Conservation (phyloP, 495 filamentous ascomycete species). For the Lichina pygmaea region DNA sequence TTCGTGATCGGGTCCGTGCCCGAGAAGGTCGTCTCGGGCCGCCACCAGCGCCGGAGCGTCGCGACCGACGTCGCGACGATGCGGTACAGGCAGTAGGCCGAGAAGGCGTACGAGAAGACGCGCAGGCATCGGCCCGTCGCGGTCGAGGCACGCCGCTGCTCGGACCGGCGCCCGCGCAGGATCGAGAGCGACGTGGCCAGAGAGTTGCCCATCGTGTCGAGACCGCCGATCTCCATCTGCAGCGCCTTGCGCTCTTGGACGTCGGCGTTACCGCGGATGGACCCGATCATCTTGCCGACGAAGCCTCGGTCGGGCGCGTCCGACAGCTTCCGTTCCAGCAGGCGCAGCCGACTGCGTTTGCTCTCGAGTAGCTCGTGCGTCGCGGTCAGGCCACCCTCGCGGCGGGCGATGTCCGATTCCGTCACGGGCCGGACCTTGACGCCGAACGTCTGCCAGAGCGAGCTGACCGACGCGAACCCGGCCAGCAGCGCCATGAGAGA, state of each 20-base stretch:
- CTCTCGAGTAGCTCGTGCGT: conserved; percentile 45
- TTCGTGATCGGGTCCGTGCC: conserved; percentile 53
- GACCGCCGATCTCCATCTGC: conserved; percentile 47
- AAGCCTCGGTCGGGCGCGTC: conserved; percentile 26
- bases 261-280: conserved; percentile 30
- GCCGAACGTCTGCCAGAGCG: conserved; percentile 56
- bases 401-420: conserved; percentile 41
- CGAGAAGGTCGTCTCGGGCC: conserved; percentile 27
- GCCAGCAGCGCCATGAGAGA: conserved; percentile 58
- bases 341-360: conserved; percentile 38
- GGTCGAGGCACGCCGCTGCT: conserved; percentile 33
- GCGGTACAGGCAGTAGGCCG: conserved; percentile 50
- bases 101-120: conserved; percentile 31
- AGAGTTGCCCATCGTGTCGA: conserved; percentile 44
- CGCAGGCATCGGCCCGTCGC: conserved; percentile 28
- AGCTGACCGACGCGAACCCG: conserved; percentile 57
- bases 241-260: conserved; percentile 35
- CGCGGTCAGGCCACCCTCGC: conserved; percentile 44
- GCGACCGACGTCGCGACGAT: conserved; percentile 38
- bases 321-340: conserved; percentile 33
- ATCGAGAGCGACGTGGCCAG: conserved; percentile 30
- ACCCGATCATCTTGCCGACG: conserved; percentile 37
- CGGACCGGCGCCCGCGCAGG: conserved; percentile 25
- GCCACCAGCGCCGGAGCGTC: conserved; percentile 17
- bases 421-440: conserved; percentile 28